These are phyloP conservation scores for Pisolithus microcarpus DNA, from an alignment of 768 basidiomycete genomes.

Conservation along the genomic window DNA sequence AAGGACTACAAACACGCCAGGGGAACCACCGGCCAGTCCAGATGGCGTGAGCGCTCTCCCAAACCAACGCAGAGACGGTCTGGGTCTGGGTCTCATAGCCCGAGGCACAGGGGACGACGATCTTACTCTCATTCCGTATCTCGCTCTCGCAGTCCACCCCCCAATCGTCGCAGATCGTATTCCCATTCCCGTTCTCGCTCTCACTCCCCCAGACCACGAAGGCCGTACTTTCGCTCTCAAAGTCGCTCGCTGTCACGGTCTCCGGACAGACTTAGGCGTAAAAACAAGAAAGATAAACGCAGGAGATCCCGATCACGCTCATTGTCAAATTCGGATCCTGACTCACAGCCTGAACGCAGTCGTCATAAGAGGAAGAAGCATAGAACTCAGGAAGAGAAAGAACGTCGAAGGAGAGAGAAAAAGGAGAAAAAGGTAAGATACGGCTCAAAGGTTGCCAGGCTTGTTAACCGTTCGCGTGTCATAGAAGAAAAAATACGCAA, in stretches of 20 bases:
- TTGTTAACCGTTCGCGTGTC: constrained; percentile 13
- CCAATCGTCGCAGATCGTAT: constrained; percentile 4
- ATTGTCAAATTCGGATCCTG: constrained; percentile 31
- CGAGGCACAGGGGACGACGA: neutral
- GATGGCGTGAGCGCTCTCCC: neutral
- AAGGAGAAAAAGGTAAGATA: constrained; percentile 59
- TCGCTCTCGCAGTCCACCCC: constrained; percentile 13
- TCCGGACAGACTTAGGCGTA: constrained; percentile 19
- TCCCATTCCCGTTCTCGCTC: constrained; percentile 13
- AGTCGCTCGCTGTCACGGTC: constrained; percentile 32
- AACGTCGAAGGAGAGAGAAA: constrained; percentile 55
- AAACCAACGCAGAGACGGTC: constrained; percentile 1
- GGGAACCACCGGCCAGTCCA: neutral
- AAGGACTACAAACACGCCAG: neutral
- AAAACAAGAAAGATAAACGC: constrained; percentile 22
- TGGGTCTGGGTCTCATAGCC: neutral
- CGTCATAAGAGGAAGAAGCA: constrained; percentile 40
- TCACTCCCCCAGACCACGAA: constrained; percentile 16
- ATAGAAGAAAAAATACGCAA: constrained; percentile 51
- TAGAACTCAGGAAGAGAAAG: constrained; percentile 40
- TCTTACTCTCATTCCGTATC: constrained; percentile 4
- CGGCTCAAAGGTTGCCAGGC: neutral
- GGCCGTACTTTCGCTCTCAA: constrained; percentile 21
- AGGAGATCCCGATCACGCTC: constrained; percentile 31
- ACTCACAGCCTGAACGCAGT: constrained; percentile 26